Percentiles rank a stretch among this genome's conserved stretches.
These are phyloP conservation scores for Papilionanthe hybrid DNA, from an alignment of 116 monocot species.

Conservation along the genomic window DNA sequence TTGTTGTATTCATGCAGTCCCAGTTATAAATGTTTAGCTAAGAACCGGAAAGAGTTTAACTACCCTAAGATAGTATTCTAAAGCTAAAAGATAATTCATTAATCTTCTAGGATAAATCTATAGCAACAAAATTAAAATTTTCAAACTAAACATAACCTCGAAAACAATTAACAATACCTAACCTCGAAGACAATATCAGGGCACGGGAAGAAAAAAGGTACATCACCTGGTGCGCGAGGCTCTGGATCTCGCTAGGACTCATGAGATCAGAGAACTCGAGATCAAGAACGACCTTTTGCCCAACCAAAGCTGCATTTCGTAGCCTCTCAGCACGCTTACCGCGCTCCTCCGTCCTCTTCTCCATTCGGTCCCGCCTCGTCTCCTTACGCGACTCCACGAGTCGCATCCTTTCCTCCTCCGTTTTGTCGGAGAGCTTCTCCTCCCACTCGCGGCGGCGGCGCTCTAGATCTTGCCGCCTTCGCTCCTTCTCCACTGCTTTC, in stretches of 20 bases:
- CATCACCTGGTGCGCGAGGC: slow-evolving; percentile 81
- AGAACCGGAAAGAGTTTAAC: no score
- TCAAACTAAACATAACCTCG: no score
- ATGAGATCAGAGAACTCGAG: slow-evolving; percentile 75
- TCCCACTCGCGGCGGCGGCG: slow-evolving; percentile 72
- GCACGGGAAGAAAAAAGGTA: neutral
- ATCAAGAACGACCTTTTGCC: slow-evolving; percentile 76
- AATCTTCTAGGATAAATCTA: no score
- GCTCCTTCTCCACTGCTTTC: slow-evolving; percentile 77
- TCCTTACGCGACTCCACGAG: slow-evolving; percentile 47
- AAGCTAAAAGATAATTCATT: no score
- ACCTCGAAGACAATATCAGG: neutral
- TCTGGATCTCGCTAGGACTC: slow-evolving; percentile 71
- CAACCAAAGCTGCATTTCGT: slow-evolving; percentile 33
- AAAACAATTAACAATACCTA: neutral
- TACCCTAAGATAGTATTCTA: no score
- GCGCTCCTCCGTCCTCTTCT: slow-evolving; percentile 52
- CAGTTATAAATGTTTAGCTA: no score
- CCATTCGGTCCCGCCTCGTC: slow-evolving; percentile 62
- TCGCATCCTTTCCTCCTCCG: slow-evolving; percentile 60
- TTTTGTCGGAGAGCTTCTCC: slow-evolving; percentile 49
- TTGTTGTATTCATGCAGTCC: no score
- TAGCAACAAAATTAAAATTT: no score
- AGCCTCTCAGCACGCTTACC: slow-evolving; percentile 43
- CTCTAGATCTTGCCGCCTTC: slow-evolving; percentile 51